A percentile compares a stretch with the other conserved stretches of the same genome.
Conservation (phyloP, 352 stramenopile species). For the Phytophthora idaei region DNA sequence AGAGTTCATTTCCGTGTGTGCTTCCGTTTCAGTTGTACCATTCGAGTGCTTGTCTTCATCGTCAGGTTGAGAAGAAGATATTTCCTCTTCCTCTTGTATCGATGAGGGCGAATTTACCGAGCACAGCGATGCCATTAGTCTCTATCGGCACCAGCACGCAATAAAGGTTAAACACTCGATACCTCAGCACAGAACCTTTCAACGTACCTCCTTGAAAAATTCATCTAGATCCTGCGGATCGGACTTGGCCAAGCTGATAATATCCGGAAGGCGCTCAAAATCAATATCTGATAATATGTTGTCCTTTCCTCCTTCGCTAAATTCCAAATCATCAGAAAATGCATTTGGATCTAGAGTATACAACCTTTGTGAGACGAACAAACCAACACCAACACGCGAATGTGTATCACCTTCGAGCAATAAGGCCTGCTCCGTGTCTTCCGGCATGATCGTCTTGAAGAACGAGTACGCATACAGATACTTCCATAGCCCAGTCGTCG, state of each 20-base stretch:
- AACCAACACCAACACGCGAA: not conserved
- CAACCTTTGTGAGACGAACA: not conserved
- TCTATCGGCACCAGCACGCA: constrained; percentile 24
- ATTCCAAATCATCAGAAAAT: constrained; percentile 23
- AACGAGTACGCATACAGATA: constrained; percentile 66
- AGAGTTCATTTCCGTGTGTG: constrained; percentile 10
- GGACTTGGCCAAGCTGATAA: constrained; percentile 25
- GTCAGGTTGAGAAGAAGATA: constrained; percentile 16
- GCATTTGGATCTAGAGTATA: constrained; percentile 20
- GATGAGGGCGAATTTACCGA: constrained; percentile 12
- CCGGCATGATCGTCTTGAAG: constrained; percentile 62
- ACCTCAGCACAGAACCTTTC: not conserved
- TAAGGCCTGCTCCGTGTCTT: constrained; percentile 64
- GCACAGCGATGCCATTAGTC: constrained; percentile 41
- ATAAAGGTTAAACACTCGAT: constrained; percentile 1
- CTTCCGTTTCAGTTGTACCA: constrained; percentile 6
- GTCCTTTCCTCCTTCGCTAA: constrained; percentile 14
- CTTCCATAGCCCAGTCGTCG: constrained; percentile 71
- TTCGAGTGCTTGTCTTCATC: constrained; percentile 28
- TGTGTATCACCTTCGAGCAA: constrained; percentile 54
- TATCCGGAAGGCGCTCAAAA: constrained; percentile 25
- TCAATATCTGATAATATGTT: constrained; percentile 7
- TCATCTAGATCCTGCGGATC: constrained; percentile 34
- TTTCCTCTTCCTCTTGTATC: constrained; percentile 12
- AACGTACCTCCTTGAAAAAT: constrained; percentile 55